phyloP scores from a whole-genome alignment of 208 protist species.

The Crithidia brevicula region DNA sequence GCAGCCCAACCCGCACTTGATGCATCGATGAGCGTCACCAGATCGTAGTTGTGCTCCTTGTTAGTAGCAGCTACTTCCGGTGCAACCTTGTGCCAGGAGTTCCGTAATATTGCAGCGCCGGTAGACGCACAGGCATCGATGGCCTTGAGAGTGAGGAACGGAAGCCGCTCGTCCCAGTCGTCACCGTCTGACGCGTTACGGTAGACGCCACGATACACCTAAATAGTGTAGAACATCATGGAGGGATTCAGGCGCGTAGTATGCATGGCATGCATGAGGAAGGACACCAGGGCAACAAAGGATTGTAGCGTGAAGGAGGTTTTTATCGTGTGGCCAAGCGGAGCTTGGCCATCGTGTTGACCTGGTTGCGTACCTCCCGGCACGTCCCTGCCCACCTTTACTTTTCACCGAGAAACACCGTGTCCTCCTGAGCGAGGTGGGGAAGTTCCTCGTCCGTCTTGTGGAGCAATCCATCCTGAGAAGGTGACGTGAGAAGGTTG shows the following conservation, averaged over 20 bases:
- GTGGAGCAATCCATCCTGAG: conserved; percentile 14
- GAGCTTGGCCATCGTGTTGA: conserved; percentile 43
- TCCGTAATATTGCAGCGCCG: neutral
- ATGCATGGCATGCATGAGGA: conserved; percentile 15
- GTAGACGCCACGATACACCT: conserved; percentile 13
- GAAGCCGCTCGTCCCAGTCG: conserved; percentile 11
- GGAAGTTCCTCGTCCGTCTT: neutral
- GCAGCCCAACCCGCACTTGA: conserved; percentile 2
- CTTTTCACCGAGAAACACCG: conserved; percentile 35
- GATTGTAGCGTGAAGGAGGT: neutral
- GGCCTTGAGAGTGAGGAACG: neutral
- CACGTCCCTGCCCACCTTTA: conserved; percentile 21
- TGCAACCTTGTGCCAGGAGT: neutral
- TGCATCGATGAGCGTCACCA: neutral
- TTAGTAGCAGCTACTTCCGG: neutral
- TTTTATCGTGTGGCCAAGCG: conserved; percentile 12
- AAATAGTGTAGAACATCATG: conserved; percentile 7
- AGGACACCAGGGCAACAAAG: conserved; percentile 6
- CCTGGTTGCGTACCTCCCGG: conserved; percentile 29
- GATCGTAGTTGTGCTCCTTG: neutral
- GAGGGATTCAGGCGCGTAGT: conserved; percentile 21
- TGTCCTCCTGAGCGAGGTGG: neutral
- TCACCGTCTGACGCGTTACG: neutral
- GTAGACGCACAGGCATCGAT: neutral
- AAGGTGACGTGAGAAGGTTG: conserved; percentile 32